phyloP scores from a whole-genome alignment of 352 stramenopile species.

The Globisporangium barbulae region DNA sequence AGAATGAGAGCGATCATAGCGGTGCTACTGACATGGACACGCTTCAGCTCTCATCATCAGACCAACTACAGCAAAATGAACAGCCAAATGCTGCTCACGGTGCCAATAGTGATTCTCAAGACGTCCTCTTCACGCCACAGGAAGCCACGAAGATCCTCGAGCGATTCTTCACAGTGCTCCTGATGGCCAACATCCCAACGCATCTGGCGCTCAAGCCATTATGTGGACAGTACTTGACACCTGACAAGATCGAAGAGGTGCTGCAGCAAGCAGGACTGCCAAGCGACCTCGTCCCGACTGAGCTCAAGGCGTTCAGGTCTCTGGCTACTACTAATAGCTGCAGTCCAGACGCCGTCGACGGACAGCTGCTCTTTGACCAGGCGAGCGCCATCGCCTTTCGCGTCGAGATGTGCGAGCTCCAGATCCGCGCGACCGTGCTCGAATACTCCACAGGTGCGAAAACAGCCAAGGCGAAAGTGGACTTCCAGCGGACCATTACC shows the following conservation, averaged over 20 bases:
- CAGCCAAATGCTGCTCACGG: too few species aligned
- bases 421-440: slow-evolving; percentile 32
- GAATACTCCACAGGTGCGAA: slow-evolving; percentile 18
- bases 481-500: slow-evolving; percentile 27
- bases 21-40: not conserved
- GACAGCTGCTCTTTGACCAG: slow-evolving; percentile 19
- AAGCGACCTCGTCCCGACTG: slow-evolving; percentile 11
- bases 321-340: not conserved
- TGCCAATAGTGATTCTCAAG: not conserved
- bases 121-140: not conserved
- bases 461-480: slow-evolving; percentile 17
- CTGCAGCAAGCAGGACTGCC: slow-evolving; percentile 11
- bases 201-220: slow-evolving; percentile 15
- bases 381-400: slow-evolving; percentile 29
- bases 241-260: slow-evolving; percentile 7
- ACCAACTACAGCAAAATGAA: not conserved
- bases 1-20: not conserved
- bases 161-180: slow-evolving; percentile 25
- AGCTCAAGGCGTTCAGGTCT: slow-evolving; percentile 12
- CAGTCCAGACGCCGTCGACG: not conserved
- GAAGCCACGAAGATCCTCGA: slow-evolving; percentile 18
- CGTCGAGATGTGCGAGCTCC: slow-evolving; percentile 46
- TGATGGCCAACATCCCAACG: slow-evolving; percentile 20
- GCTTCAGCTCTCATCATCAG: not conserved
- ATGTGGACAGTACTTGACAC: not conserved